Base-by-base conservation (phyloP, 495 filamentous ascomycete genomes). In the Aspergillus nanangensis region DNA sequence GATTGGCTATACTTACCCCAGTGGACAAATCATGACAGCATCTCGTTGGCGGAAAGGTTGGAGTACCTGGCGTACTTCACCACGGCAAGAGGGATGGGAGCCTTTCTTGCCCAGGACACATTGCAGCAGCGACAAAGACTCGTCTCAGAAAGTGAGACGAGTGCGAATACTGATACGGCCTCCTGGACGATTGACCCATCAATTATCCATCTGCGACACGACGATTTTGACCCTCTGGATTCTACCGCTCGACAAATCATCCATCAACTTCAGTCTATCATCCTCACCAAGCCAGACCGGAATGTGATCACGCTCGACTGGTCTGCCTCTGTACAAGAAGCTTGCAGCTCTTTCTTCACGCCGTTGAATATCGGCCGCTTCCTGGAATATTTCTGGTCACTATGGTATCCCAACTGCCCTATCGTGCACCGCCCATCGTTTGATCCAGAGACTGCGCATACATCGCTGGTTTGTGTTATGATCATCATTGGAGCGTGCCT, bases 11-110 rank as follows among this genome's bases (percentile, higher is more conserved):
- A 59, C 15, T 46, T 51, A 1, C 49, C 54, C 1, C 34, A 39
- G 1, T 23, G 48, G 2, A 40, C 21, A 0, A n/a, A n/a, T n/a
- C 47, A 51, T 2, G 49, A 60, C 17, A 46, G 43, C 39, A 53
- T 56, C 2, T 36, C 41, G 14, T 15, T 39, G 8, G 54, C 60
- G 2, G 60, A 57, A 36, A 48, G 47, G 19, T 32, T 62, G 5
- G 60, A 60, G 22, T 53, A 56, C 27, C 39, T 62, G 5, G 53
- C 53, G 13, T 53, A 60, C 29, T 62, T 62, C 17, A 62, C 60
- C 11, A 60, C 53, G 21, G 41, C 42, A n/a, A 47, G 14, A 20
- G 60, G 60, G 1, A 52, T 62, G 53, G 44, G 43, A 0, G 56
- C 53, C 2, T 62, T 62, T 19, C 45, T 58, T 0, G 60, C 57